These are phyloP conservation scores for Zygoascus sp. DNA, from an alignment of 1,139 yeast species.

Conservation along the genomic window DNA sequence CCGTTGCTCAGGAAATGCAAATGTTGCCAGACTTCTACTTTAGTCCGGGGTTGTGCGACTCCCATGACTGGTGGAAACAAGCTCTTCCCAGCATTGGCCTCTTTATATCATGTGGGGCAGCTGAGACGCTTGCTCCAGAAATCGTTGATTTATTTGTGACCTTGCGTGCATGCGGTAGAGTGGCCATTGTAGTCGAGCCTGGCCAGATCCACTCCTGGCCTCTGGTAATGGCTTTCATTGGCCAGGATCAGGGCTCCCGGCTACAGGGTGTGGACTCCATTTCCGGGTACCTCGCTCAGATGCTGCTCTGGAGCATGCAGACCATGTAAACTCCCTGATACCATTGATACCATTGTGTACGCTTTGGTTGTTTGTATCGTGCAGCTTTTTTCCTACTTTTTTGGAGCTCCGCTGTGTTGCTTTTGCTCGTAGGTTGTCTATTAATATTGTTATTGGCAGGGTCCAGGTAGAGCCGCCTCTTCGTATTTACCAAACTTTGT, in stretches of 20 bases:
- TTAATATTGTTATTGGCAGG: too few species aligned
- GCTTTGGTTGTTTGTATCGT: too few species aligned
- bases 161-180: conserved; percentile 20
- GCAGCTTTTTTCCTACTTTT: background rate
- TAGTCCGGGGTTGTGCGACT: conserved; percentile 38
- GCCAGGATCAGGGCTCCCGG: conserved; percentile 28
- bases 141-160: conserved; percentile 33
- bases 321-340: too few species aligned
- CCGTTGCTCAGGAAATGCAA: too few species aligned
- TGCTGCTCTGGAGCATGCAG: background rate
- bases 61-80: conserved; percentile 38
- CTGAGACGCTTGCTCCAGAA: conserved; percentile 38
- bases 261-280: conserved; percentile 29
- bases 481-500: too few species aligned
- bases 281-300: conserved; percentile 12
- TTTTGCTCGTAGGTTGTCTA: too few species aligned
- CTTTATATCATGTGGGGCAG: conserved; percentile 18
- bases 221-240: conserved; percentile 26
- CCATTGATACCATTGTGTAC: too few species aligned
- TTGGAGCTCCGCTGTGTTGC: too few species aligned
- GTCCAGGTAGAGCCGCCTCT: too few species aligned
- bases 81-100: conserved; percentile 36
- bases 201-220: conserved; percentile 37
- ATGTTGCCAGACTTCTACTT: conserved; percentile 26
- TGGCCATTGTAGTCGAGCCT: conserved; percentile 25